These are phyloP conservation scores for Pythium dissotocum DNA, from an alignment of 352 stramenopile species.

Conservation along the genomic window DNA sequence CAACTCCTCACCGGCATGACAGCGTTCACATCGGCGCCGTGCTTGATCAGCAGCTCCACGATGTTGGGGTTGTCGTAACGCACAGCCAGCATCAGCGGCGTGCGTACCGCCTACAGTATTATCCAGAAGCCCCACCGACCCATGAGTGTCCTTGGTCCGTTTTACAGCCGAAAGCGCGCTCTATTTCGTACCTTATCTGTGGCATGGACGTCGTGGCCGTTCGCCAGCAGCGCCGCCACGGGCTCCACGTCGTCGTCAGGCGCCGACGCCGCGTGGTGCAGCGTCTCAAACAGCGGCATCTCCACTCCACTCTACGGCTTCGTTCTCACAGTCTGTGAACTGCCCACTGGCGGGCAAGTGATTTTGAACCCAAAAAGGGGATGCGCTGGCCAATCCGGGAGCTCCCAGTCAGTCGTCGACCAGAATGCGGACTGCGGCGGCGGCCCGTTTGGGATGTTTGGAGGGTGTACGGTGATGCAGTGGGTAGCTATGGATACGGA, in stretches of 20 bases:
- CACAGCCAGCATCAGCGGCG: conserved; percentile 18
- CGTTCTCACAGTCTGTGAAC: not conserved
- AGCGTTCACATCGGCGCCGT: conserved; percentile 22
- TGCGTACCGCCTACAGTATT: conserved; percentile 6
- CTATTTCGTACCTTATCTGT: not conserved
- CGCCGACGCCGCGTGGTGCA: not conserved
- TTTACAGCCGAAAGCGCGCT: not conserved
- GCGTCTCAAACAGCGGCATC: not conserved
- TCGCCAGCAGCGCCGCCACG: conserved; percentile 1
- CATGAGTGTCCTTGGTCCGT: not conserved
- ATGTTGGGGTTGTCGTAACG: conserved; percentile 19
- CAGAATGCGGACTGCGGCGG: not conserved
- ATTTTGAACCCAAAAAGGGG: not conserved
- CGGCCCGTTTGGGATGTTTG: not conserved
- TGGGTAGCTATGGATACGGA: too few relatives aligned
- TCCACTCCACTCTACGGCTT: not conserved
- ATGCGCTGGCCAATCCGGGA: too few relatives aligned
- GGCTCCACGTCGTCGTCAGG: not conserved
- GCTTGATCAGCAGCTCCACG: conserved; percentile 17
- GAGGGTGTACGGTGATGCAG: too few relatives aligned
- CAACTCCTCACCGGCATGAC: conserved; percentile 14
- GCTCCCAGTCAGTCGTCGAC: too few relatives aligned
- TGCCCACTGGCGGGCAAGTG: not conserved
- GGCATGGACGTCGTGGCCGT: not conserved
- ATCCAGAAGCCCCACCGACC: too few relatives aligned